Evolutionary conservation across 306 rosid genomes (phyloP).

Genomic region (Lathyrus tuberosus): DNA sequence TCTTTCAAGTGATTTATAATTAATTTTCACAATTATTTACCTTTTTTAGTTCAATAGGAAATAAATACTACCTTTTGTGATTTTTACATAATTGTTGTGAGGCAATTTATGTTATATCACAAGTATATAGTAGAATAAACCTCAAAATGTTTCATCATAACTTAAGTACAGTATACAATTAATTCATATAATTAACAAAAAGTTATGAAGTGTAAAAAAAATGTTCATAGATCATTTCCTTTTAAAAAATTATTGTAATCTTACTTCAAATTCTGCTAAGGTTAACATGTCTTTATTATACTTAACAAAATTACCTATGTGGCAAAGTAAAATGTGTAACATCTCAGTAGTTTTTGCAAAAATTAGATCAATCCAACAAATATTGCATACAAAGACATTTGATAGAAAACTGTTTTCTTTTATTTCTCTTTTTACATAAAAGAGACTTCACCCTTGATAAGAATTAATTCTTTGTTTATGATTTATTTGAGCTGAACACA

Average conservation of each 20-base stretch:
- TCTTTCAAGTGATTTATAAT: constrained; percentile 18
- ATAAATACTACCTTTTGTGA: not conserved
- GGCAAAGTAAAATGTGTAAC: not conserved
- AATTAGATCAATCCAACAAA: not conserved
- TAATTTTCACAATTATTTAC: not conserved
- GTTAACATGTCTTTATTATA: not conserved
- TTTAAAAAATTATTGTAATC: not conserved
- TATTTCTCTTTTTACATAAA: not conserved
- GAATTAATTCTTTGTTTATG: no score
- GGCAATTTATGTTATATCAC: not conserved
- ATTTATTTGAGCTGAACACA: no score
- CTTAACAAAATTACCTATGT: not conserved
- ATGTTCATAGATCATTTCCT: not conserved
- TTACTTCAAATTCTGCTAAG: not conserved
- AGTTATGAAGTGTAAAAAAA: no score
- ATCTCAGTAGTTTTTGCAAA: not conserved
- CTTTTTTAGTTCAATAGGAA: not conserved
- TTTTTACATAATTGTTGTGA: not conserved
- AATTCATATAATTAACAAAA: no score
- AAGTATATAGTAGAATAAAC: not conserved
- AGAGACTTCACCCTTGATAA: not conserved
- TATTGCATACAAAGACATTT: not conserved
- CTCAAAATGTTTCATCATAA: not conserved
- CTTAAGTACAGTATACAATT: not conserved
- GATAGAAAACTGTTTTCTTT: not conserved